Conservation (phyloP, 208 protist species). For the Leishmania major region DNA sequence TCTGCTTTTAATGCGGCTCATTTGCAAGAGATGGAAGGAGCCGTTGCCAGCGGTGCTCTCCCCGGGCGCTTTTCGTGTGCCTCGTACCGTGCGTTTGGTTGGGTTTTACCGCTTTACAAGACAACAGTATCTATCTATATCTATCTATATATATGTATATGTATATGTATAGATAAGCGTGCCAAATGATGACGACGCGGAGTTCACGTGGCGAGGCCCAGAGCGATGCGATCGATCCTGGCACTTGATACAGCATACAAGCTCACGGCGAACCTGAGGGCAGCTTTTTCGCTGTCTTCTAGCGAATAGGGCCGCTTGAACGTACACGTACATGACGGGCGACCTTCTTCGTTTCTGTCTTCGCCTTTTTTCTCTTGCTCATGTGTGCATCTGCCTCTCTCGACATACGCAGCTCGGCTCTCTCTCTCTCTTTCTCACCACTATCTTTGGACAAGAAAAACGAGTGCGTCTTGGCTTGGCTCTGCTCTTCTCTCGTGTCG, state of each 20-base stretch:
- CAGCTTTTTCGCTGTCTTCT: neutral
- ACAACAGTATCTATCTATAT: too few species aligned
- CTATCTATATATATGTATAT: too few species aligned
- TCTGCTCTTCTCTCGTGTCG: neutral
- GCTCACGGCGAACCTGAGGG: neutral
- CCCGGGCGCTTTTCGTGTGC: neutral
- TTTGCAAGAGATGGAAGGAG: neutral
- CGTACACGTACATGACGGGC: neutral
- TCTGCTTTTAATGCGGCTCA: neutral
- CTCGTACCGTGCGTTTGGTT: neutral
- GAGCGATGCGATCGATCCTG: neutral
- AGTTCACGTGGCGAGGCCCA: neutral
- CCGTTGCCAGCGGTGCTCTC: neutral
- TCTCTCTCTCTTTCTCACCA: neutral
- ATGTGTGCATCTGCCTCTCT: neutral
- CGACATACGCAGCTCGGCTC: neutral
- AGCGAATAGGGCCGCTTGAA: neutral
- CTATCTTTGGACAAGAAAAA: neutral
- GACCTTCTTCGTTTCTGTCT: neutral
- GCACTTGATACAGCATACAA: neutral
- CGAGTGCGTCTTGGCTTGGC: neutral
- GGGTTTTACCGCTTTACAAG: neutral
- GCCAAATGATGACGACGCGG: neutral
- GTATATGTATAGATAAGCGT: neutral
- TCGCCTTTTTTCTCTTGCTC: neutral